Evolutionary conservation across 192 early-diverging fungal species (phyloP), one percentile per base, ranked within the genome.

Genomic region (Coemansia sp.): DNA sequence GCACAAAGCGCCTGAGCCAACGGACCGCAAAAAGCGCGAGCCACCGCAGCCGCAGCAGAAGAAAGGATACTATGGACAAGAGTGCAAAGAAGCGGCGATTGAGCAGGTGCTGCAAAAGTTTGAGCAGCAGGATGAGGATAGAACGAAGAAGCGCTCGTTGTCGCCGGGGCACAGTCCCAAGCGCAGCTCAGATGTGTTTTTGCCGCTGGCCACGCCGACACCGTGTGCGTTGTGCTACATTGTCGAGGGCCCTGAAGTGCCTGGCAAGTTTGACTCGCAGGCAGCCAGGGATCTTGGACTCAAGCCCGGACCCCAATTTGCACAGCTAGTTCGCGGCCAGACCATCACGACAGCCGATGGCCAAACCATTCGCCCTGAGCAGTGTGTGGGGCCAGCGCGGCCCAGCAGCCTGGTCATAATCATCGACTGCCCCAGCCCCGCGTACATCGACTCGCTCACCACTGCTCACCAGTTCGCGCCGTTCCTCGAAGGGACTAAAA

Each of bases 211-310:
- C 0, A 68, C 31, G n/a, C 86, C 86, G 2, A 74, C 76, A 6
- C 64, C 78, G 4, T 68, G 55, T 3, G 84, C 81, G 1, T 68
- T 91, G 34, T 83, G 83, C 58, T 97, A 92, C 56, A 89, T 95
- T 11, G 87, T 87, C 61, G 82, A 86, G 61, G 88, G 90, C 0
- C 88, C 90, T 1, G 81, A 79, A 4, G 82, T 89, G 23, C 86
- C 83, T 0, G 92, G 93, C 21, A 95, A 94, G 64, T 95, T 97
- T 68, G 80, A 91, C 57, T 74, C 84, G 9, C 31, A 83, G 26
- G 84, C 84, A 0, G 93, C 93, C 9, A 36, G 69, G 20, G 80
- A 67, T 21, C 81, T 95, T 2, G 91, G 89, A 2, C 74, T 95
- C 0, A 78, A 79, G 49, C 84, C 86, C 1, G 93, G 93, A 0